phyloP scores from a whole-genome alignment of 1,284 basidiomycete species.

The Rhodotorula glutinis region DNA sequence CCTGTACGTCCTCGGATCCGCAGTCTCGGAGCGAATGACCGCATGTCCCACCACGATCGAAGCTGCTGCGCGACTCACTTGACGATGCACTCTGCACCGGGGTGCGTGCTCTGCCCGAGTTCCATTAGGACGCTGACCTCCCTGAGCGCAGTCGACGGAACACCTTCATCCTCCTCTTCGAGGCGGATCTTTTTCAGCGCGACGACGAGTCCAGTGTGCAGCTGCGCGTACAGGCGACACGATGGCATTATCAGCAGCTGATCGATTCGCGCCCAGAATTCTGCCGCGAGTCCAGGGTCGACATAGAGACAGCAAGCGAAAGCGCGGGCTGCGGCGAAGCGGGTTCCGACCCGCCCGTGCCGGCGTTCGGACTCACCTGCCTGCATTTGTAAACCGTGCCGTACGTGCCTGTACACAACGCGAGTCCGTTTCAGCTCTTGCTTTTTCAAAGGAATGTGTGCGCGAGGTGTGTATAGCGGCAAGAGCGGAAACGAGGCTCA shows the following conservation, averaged over 20 bases:
- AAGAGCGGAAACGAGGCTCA: constrained; percentile 4
- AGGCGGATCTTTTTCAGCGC: constrained; percentile 97
- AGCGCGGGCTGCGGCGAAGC: neutral
- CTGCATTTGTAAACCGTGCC: constrained; percentile 81
- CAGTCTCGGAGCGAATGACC: too few relatives aligned
- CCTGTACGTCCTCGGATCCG: too few relatives aligned
- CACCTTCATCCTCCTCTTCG: constrained; percentile 96
- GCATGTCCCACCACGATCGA: too few relatives aligned
- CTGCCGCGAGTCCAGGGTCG: too few relatives aligned
- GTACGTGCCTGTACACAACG: constrained; percentile 75
- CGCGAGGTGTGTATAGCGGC: too few relatives aligned
- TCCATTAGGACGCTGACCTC: constrained; percentile 98
- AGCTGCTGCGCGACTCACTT: constrained; percentile 52
- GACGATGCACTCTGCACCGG: constrained; percentile 89
- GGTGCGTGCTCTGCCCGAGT: constrained; percentile 51
- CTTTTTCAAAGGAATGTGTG: too few relatives aligned
- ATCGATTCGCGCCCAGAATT: too few relatives aligned
- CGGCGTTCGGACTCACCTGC: constrained; percentile 12
- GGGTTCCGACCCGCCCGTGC: neutral
- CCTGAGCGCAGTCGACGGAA: constrained; percentile 93
- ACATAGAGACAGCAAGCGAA: too few relatives aligned
- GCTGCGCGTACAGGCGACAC: constrained; percentile 21
- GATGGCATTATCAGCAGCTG: neutral
- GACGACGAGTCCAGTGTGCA: constrained; percentile 67
- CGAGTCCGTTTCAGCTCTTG: neutral